Evolutionary conservation across 345 rosid species (phyloP), one percentile per base, ranked within the genome.

Genomic region (Brassica carinata): DNA sequence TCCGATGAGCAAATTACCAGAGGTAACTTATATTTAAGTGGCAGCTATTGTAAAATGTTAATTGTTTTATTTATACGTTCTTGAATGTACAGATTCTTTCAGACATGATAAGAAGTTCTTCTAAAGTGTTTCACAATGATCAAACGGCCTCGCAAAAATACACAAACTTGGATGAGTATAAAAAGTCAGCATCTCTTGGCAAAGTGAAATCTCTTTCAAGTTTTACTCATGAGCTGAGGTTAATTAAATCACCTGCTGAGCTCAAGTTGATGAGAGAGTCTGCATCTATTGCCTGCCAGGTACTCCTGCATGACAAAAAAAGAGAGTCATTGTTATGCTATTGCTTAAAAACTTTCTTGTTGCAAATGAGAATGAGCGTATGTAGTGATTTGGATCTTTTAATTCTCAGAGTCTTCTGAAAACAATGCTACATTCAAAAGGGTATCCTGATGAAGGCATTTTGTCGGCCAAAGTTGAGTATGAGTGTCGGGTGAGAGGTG

Each of bases 251-350:
- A 72, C 85, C 96, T 15, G 89, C 99, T 8, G 98, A 96, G 84
- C 84, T 93, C 73, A 89, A 86, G 82, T 84, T 96, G 84, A 96
- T 93, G 98, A 89, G 88, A 83, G 98, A 96, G 75, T 88, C 99
- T 72, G 97, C 99, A 69, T 87, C 98, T 75, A 92, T 93, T 84
- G 94, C 90, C 76, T 96, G 97, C 83, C 98, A 96, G 99, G 99
- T 95, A 87, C 62, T 76, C 81, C 67, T 76, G 43, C n/a, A 4
- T 33, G 64, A 29, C 40, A 0, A 53, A 17, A 51, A 53, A 30
- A 29, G 3, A 29, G 2, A 2, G 10, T 13, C 72, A 26, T 55
- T 31, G 8, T 43, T 68, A 57, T 57, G 63, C 63, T 18, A 18
- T 67, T 45, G 66, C 69, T 43, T 14, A 7, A 33, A 1, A 43